Conservation (phyloP, 805 yeast genomes). For the Wickerhamomyces hampshirensis region DNA sequence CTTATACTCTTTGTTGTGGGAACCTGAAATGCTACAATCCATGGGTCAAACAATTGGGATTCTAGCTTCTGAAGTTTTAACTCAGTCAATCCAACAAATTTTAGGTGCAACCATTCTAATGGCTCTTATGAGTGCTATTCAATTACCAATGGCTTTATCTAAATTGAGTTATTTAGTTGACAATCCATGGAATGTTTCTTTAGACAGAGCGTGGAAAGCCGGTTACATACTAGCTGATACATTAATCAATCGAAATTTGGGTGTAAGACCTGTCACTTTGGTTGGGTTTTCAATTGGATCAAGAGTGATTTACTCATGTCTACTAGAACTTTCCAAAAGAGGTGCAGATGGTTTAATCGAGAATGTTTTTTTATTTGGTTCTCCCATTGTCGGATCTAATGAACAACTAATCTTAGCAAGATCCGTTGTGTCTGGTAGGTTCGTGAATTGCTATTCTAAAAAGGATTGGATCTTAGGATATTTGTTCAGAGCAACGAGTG, state of each 20-base stretch:
- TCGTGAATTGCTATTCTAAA: constrained; percentile 84
- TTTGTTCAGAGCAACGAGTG: constrained; percentile 90
- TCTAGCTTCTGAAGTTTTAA: constrained; percentile 87
- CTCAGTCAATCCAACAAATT: constrained; percentile 92
- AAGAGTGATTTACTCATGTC: constrained; percentile 84
- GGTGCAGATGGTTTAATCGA: constrained; percentile 89
- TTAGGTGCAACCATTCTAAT: constrained; percentile 86
- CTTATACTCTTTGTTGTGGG: constrained; percentile 88
- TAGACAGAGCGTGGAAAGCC: constrained; percentile 96
- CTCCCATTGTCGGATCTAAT: constrained; percentile 74
- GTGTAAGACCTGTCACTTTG: constrained; percentile 86
- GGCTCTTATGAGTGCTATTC: constrained; percentile 89
- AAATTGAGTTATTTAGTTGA: constrained; percentile 86
- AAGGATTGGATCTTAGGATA: constrained; percentile 97
- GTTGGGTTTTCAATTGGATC: constrained; percentile 95
- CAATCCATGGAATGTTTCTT: constrained; percentile 96
- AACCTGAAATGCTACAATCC: constrained; percentile 93
- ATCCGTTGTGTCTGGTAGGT: constrained; percentile 84
- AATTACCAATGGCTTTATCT: constrained; percentile 85
- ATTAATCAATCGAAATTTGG: constrained; percentile 77
- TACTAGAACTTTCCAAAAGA: constrained; percentile 75
- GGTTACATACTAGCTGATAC: constrained; percentile 92
- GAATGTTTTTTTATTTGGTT: constrained; percentile 81
- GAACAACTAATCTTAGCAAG: constrained; percentile 78
- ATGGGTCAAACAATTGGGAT: constrained; percentile 96